phyloP scores from a whole-genome alignment of 164 flowering plant species.

The Paratinospora sagittata region DNA sequence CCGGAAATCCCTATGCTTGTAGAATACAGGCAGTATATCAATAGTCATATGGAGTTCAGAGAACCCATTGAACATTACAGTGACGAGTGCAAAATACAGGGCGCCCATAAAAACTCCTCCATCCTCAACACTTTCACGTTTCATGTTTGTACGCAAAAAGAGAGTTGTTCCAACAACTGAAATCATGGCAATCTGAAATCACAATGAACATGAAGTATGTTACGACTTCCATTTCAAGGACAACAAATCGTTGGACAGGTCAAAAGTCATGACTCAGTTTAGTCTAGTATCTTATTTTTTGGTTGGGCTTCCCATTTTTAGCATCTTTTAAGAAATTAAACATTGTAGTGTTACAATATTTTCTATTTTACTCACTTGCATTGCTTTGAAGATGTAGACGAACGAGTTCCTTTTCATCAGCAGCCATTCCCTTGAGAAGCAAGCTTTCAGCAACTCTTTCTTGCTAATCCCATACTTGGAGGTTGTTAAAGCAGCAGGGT shows the following conservation, averaged over 20 bases:
- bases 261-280: too few relatives aligned
- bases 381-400: slow-evolving; percentile 42
- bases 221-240: too few relatives aligned
- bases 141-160: slow-evolving; percentile 42
- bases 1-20: slow-evolving; percentile 48
- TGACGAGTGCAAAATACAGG: slow-evolving; percentile 33
- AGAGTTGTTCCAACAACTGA: slow-evolving; percentile 33
- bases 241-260: too few relatives aligned
- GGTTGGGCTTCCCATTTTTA: neutral
- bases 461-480: slow-evolving; percentile 34
- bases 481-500: slow-evolving; percentile 50
- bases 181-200: slow-evolving; percentile 30
- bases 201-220: neutral
- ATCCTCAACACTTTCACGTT: slow-evolving; percentile 15
- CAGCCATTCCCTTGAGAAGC: slow-evolving; percentile 36
- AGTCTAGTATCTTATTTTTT: too few relatives aligned
- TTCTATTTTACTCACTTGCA: slow-evolving; percentile 23
- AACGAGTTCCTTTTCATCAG: slow-evolving; percentile 58
- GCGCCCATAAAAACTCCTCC: slow-evolving; percentile 38
- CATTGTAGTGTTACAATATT: neutral
- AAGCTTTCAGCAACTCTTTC: slow-evolving; percentile 44
- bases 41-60: slow-evolving; percentile 41
- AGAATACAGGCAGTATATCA: slow-evolving; percentile 46
- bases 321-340: neutral
- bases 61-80: slow-evolving; percentile 40